Base-by-base conservation (phyloP, 2,329 filamentous ascomycete species). In the Alternaria metachromatica region DNA sequence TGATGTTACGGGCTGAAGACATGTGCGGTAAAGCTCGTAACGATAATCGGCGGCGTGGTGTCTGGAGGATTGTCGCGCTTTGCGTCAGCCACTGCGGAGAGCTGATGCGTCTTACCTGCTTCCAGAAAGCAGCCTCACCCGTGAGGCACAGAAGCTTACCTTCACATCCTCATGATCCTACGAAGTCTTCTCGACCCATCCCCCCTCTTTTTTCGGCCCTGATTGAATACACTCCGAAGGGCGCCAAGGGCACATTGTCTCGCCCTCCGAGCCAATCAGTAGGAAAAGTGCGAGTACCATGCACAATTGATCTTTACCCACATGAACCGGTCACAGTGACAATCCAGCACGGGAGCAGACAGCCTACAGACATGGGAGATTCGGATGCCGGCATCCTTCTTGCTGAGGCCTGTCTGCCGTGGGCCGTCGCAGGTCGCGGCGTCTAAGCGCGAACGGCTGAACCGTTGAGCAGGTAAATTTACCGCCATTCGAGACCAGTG, bases 91-190 rank as follows among this genome's bases (percentile, higher is more conserved):
- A 43, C 55, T 48, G 23, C 43, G 13, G 48, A 43, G 43, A 59
- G 30, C 21, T 28, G n/a, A 20, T 43, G 46, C 45, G 45, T 49
- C 28, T 48, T 33, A 49, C 61, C 46, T 55, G 48, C 33, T 44
- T 18, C 57, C 45, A 33, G 41, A 44, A 43, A 10, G 46, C 45
- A 55, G 64, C 53, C 55, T 54, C 59, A 62, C 50, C 58, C 60
- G 54, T 43, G 56, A 60, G 58, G 62, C 55, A 56, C 49, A 46
- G 53, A 64, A 37, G 26, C 51, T 58, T 60, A 59, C 55, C 56
- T 45, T 28, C 25, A 59, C 33, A 43, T 53, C 33, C 30, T 60
- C 21, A 25, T 45, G 44, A n/a, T 18, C 18, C n/a, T 11, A 13
- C 33, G 23, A 15, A 41, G 30, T 30, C 23, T n/a, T 50, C 41